A percentile compares a stretch with the other conserved stretches of the same genome.
Conservation (phyloP, 2,329 filamentous ascomycete species). For the Fusarium solani-melongenae region DNA sequence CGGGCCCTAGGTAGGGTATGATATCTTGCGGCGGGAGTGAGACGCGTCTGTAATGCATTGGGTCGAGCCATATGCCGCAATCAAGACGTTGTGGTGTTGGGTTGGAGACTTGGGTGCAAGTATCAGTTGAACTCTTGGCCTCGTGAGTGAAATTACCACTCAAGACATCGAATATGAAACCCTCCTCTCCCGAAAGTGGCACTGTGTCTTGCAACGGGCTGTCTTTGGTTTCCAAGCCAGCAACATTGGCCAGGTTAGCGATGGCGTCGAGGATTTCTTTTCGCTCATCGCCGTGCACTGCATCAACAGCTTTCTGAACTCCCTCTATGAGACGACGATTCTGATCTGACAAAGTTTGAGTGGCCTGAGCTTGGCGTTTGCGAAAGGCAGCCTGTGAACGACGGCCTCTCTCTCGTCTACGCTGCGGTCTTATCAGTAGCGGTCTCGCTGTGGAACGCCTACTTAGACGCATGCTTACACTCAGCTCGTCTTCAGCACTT, state of each 20-base stretch:
- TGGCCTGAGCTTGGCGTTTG: constrained; percentile 40
- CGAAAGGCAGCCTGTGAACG: constrained; percentile 47
- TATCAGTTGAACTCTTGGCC: background rate
- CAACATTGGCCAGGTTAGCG: constrained; percentile 1
- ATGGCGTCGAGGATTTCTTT: constrained; percentile 13
- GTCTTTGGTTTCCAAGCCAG: constrained; percentile 2
- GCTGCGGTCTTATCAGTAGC: constrained; percentile 3
- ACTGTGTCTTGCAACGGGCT: too few species aligned
- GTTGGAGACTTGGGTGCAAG: background rate
- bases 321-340: constrained; percentile 18
- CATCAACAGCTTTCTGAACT: constrained; percentile 1
- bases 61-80: constrained; percentile 23
- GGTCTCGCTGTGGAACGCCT: background rate
- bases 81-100: background rate
- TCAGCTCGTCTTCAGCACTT: background rate
- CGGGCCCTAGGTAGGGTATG: constrained; percentile 21
- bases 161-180: background rate
- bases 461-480: background rate
- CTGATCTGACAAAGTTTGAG: constrained; percentile 32
- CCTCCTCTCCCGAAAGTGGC: background rate
- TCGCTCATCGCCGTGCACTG: constrained; percentile 8
- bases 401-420: constrained; percentile 46
- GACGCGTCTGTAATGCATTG: constrained; percentile 17
- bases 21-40: constrained; percentile 29
- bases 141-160: background rate